Evolutionary conservation across 768 basidiomycete species (phyloP).

Genomic region (Lactarius deliciosus): DNA sequence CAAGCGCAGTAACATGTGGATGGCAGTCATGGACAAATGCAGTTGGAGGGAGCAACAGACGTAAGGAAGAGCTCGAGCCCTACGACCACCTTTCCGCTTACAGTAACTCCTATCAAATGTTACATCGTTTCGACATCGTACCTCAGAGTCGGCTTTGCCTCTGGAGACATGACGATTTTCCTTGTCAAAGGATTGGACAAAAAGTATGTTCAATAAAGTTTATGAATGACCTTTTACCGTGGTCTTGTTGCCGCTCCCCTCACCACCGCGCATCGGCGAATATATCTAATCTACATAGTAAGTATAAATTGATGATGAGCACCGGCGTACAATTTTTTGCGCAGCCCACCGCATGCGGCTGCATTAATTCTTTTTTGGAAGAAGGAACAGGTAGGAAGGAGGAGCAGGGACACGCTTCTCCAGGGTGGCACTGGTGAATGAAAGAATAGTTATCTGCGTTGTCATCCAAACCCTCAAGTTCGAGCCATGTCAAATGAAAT

Average conservation of each 20-base stretch:
- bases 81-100: background rate
- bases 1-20: background rate
- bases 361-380: background rate
- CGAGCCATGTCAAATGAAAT: too few relatives aligned
- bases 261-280: background rate
- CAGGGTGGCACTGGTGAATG: background rate
- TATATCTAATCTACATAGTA: background rate
- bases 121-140: background rate
- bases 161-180: background rate
- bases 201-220: background rate
- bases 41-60: background rate
- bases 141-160: background rate
- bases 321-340: background rate
- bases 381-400: background rate
- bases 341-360: background rate
- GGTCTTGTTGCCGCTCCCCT: background rate
- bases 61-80: background rate
- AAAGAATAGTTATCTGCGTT: too few relatives aligned
- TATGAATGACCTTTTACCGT: background rate
- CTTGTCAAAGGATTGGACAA: background rate
- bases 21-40: background rate
- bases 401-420: background rate
- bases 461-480: too few relatives aligned
- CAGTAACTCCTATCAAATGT: background rate
- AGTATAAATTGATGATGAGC: background rate